Evolutionary conservation across 2,329 filamentous ascomycete genomes (phyloP).

Genomic region (Neoscytalidium dimidiatum): DNA sequence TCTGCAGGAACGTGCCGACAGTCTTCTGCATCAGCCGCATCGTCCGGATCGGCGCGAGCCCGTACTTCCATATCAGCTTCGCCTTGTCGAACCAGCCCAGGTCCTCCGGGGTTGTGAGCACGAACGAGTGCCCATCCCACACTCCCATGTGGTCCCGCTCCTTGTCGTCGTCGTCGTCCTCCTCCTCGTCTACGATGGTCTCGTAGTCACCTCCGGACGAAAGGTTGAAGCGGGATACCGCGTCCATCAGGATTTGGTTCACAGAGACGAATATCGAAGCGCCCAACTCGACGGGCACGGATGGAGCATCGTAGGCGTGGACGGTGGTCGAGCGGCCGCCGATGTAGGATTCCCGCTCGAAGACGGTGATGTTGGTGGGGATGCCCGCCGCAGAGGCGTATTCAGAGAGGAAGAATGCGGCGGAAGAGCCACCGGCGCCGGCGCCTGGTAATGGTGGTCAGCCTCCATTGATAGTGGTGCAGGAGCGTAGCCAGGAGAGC

Average conservation of each 20-base stretch:
- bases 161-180: conserved; percentile 27
- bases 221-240: conserved; percentile 72
- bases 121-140: conserved; percentile 79
- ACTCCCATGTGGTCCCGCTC: conserved; percentile 63
- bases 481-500: conserved; percentile 15
- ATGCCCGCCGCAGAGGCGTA: conserved; percentile 65
- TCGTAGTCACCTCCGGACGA: conserved; percentile 37
- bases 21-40: conserved; percentile 71
- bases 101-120: conserved; percentile 64
- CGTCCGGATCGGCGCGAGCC: conserved; percentile 72
- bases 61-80: conserved; percentile 84
- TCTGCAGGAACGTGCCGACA: conserved; percentile 70
- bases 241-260: conserved; percentile 79
- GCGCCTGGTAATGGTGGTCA: conserved; percentile 62
- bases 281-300: conserved; percentile 77
- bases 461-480: neutral
- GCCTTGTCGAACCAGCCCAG: conserved; percentile 77
- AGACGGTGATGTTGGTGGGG: conserved; percentile 78
- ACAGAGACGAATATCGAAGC: conserved; percentile 87
- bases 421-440: conserved; percentile 82
- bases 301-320: conserved; percentile 68
- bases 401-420: conserved; percentile 78
- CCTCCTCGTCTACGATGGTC: conserved; percentile 47
- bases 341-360: conserved; percentile 75
- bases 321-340: conserved; percentile 89